A percentile compares a stretch with the other conserved stretches of the same genome.
Evolutionary conservation across 768 basidiomycete species (phyloP).

Genomic region (Boletus sensibilis): DNA sequence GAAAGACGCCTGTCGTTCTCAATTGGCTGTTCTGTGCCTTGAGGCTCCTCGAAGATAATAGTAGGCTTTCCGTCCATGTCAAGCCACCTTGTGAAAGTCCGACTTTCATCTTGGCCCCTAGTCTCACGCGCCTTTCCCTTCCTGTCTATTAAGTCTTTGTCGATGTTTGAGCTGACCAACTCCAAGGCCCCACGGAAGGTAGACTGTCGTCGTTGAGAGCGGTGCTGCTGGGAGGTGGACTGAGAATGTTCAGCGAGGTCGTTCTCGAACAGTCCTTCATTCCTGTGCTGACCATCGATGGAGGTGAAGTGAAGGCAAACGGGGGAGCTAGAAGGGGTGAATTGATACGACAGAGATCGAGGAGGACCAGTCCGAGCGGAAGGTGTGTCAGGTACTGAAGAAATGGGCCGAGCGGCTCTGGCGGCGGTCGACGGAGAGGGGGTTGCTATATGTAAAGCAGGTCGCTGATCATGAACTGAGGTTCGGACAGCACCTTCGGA

Average conservation of each 20-base stretch:
- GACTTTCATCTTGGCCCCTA: slow-evolving; percentile 47
- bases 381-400: slow-evolving; percentile 43
- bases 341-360: slow-evolving; percentile 66
- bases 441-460: slow-evolving; percentile 15
- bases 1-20: slow-evolving; percentile 26
- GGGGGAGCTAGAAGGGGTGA: slow-evolving; percentile 48
- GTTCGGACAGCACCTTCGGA: background rate
- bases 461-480: slow-evolving; percentile 9
- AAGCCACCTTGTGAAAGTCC: slow-evolving; percentile 56
- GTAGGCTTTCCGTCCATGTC: slow-evolving; percentile 48
- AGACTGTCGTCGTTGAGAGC: slow-evolving; percentile 31
- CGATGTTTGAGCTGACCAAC: slow-evolving; percentile 28
- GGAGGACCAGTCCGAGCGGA: slow-evolving; percentile 71
- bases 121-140: slow-evolving; percentile 56
- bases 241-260: slow-evolving; percentile 35
- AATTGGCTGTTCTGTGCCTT: slow-evolving; percentile 20
- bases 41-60: slow-evolving; percentile 30
- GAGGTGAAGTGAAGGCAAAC: slow-evolving; percentile 28
- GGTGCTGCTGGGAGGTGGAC: slow-evolving; percentile 29
- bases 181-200: slow-evolving; percentile 68
- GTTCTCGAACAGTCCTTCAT: slow-evolving; percentile 28
- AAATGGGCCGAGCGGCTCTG: slow-evolving; percentile 5
- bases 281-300: slow-evolving; percentile 28
- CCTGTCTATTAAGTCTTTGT: slow-evolving; percentile 44
- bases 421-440: slow-evolving; percentile 1